Evolutionary conservation across 495 filamentous ascomycete genomes (phyloP), one percentile per base, ranked within the genome.

Genomic region (Xylaria castorea): DNA sequence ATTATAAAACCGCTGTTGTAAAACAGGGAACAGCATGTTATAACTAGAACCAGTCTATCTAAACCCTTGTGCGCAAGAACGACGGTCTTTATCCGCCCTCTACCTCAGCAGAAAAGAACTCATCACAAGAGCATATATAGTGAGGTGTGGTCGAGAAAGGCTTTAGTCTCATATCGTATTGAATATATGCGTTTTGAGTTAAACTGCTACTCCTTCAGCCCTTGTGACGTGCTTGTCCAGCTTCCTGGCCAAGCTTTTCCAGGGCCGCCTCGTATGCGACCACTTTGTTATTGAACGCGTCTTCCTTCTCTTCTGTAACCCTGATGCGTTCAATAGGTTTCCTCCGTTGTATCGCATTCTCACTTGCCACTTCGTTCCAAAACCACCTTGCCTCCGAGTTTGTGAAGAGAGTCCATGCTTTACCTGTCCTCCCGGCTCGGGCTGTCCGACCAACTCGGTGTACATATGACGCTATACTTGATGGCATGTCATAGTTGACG

Each of bases 391-490:
- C 95, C 80, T 99, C 94, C 9, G 86, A 86, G 72, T 92, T 87
- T 46, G 90, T 91, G 36, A 95, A 86, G 16, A 99, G 81, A 4
- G 93, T 95, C 91, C 93, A 97, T 12, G 95, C 94, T 48, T 88
- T 85, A 0, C 96, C 96, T 8, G 82, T 79, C 55, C 89, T 89
- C 4, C 93, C 93, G 0, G 95, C 95, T 78, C 95, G 85, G 12
- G 95, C 95, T 1, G 96, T 98, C 68, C 96, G 89, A 12, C 96
- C 96, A 14, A 97, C 94, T 27, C 96, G 92, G 81, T 99, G 96
- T 16, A 98, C 91, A 75, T 98, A 99, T 22, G 90, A 91, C 5
- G 90, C 92, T 32, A 93, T 82, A 71, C 89, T 92, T 11, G 89
- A 87, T 0, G 96, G 97, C 44, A 98, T 85, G 78, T 98, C 96